phyloP scores from a whole-genome alignment of 2,329 filamentous ascomycete species.

The Colletotrichum sp. region DNA sequence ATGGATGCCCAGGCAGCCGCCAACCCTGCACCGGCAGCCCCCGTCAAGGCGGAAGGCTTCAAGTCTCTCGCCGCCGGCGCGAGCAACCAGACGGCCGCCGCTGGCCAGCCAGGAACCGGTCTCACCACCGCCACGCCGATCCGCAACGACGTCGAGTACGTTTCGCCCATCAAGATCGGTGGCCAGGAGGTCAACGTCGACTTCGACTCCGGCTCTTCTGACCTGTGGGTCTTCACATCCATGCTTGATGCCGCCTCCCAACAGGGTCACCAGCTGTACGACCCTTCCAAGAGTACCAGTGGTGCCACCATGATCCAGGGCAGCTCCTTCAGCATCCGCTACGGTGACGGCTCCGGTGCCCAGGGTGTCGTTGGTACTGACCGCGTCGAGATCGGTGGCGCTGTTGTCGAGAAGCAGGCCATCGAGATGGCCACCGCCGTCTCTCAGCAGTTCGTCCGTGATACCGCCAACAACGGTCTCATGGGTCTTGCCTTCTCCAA shows the following conservation, averaged over 20 bases:
- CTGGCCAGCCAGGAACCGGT: conserved; percentile 42
- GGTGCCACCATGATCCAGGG: conserved; percentile 41
- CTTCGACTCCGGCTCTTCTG: conserved; percentile 79
- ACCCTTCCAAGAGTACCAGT: conserved; percentile 39
- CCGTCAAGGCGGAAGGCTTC: conserved; percentile 26
- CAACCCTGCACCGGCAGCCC: background rate
- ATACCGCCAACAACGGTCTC: conserved; percentile 70
- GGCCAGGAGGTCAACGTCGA: conserved; percentile 72
- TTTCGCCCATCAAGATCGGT: conserved; percentile 73
- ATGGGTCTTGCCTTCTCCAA: conserved; percentile 70
- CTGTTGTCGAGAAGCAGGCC: conserved; percentile 65
- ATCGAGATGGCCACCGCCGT: conserved; percentile 69
- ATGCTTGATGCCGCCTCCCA: conserved; percentile 50
- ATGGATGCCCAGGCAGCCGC: conserved; percentile 9
- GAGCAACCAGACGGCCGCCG: conserved; percentile 12
- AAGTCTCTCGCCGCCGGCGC: background rate
- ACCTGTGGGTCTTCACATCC: conserved; percentile 77
- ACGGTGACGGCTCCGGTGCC: conserved; percentile 71
- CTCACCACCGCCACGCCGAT: conserved; percentile 69
- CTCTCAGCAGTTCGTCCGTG: conserved; percentile 61
- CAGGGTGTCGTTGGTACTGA: conserved; percentile 72
- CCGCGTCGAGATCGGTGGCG: conserved; percentile 70
- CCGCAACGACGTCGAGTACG: conserved; percentile 70
- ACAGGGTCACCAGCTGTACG: conserved; percentile 51
- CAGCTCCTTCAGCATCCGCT: conserved; percentile 66